Conservation (phyloP, 2,329 filamentous ascomycete genomes). For the Lecanoromycetidae sp. region DNA sequence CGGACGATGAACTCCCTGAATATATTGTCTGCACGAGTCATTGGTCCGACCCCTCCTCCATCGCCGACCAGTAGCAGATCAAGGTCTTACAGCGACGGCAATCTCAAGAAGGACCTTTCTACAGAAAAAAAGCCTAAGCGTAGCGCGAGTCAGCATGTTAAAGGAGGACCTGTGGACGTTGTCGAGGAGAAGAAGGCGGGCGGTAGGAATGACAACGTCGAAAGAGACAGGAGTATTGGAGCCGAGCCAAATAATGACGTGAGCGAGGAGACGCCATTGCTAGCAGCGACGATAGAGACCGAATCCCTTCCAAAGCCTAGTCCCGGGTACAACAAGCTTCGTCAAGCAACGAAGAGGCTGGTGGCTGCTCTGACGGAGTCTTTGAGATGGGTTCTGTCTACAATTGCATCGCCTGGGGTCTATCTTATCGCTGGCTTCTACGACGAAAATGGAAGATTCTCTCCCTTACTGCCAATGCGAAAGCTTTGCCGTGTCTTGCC, state of each 20-base stretch:
- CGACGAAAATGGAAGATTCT: conserved; percentile 66
- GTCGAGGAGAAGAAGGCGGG: conserved; percentile 16
- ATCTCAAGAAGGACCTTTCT: conserved; percentile 19
- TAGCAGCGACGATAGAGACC: conserved; percentile 31
- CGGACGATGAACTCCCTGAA: conserved; percentile 92
- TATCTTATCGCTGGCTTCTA: conserved; percentile 77
- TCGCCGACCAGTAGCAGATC: conserved; percentile 36
- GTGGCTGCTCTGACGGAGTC: conserved; percentile 61
- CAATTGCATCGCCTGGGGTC: conserved; percentile 64
- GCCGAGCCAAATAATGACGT: conserved; percentile 28
- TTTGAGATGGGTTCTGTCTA: conserved; percentile 65
- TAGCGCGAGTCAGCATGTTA: conserved; percentile 18
- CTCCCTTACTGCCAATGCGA: conserved; percentile 60
- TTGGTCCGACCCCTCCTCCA: conserved; percentile 45
- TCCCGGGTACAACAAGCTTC: conserved; percentile 28
- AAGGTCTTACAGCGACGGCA: conserved; percentile 42
- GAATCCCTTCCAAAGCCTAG: background rate
- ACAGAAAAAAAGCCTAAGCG: conserved; percentile 22
- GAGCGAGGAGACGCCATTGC: conserved; percentile 59
- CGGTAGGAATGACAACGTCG: conserved; percentile 28
- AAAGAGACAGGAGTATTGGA: conserved; percentile 27
- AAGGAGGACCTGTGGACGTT: background rate
- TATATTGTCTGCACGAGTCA: conserved; percentile 76
- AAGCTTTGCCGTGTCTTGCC: conserved; percentile 37
- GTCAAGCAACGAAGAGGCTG: conserved; percentile 54